Base-by-base conservation (phyloP, 1,284 basidiomycete species). In the Stereum hirsutum region DNA sequence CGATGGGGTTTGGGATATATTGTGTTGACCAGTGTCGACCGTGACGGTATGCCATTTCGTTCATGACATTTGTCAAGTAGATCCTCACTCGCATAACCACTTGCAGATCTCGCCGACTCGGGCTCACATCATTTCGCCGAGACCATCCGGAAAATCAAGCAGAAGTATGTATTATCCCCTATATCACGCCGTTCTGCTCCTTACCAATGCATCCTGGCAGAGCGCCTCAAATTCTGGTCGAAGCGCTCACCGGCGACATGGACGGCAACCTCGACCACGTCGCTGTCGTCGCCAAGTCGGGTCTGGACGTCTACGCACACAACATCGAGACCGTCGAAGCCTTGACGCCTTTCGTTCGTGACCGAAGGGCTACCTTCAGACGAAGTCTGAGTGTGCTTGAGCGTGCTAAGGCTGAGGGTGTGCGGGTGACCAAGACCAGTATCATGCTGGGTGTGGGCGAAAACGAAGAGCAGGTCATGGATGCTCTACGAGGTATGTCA, bases 391-490 rank as follows among this genome's bases (percentile, higher is more conserved):
- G 71, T 47, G 94, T 98, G 1, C 72, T 99, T 8, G 70, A 83
- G 55, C 81, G 85, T 44, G 88, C 91, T 1, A 87, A 89, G 64
- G 80, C 79, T 41, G 76, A 82, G 44, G 89, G 89, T 12, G 87
- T 87, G 12, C 74, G 89, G 31, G 76, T 99, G 47, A 99, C 96
- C 17, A 99, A 99, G 72, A 98, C 93, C 4, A 96, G 92, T 56
- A 89, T 99, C 53, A 99, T 99, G 96, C 79, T 99, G 34, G 96
- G 96, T 44, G 85, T 99, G 3, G 96, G 96, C 2, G 96, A 99
- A 68, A 76, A 72, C 35, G 81, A 87, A 44, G 81, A 85, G 5
- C 91, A 99, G 60, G 59, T 99, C 3, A 66, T 87, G 60, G 79
- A 87, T 56, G 83, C 94, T 1, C 72, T 99, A 5, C 74, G 77